These are phyloP conservation scores for Globisporangium parvum DNA, from an alignment of 352 stramenopile species.

Conservation along the genomic window DNA sequence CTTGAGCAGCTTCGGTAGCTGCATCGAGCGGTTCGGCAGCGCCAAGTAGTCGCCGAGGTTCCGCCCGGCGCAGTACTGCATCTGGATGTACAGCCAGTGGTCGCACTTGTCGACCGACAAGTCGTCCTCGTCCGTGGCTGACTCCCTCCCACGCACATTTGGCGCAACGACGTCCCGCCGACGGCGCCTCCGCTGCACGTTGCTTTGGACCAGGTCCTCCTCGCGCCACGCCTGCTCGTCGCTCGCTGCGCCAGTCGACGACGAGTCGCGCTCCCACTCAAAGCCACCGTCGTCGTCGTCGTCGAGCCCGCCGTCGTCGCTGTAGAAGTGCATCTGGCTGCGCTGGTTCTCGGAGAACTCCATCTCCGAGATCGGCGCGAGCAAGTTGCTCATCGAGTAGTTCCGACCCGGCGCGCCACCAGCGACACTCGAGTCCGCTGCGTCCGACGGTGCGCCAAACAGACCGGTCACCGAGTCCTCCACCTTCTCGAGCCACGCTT, in stretches of 20 bases:
- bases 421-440: slow-evolving; percentile 27
- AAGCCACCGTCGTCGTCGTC: slow-evolving; percentile 64
- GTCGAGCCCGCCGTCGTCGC: slow-evolving; percentile 30
- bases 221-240: slow-evolving; percentile 53
- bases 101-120: slow-evolving; percentile 59
- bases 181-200: not conserved
- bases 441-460: slow-evolving; percentile 17
- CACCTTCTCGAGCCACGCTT: slow-evolving; percentile 87
- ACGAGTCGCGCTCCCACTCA: slow-evolving; percentile 67
- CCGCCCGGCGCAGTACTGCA: slow-evolving; percentile 86
- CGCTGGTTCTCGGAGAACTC: slow-evolving; percentile 54
- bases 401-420: slow-evolving; percentile 30
- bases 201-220: slow-evolving; percentile 40
- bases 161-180: slow-evolving; percentile 9
- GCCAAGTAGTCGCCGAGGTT: slow-evolving; percentile 84
- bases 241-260: slow-evolving; percentile 21
- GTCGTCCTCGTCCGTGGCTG: slow-evolving; percentile 39
- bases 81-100: slow-evolving; percentile 91
- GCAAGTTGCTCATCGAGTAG: slow-evolving; percentile 71
- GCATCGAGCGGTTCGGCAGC: slow-evolving; percentile 58
- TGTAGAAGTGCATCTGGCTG: slow-evolving; percentile 39
- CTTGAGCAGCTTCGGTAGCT: slow-evolving; percentile 73
- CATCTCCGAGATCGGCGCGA: slow-evolving; percentile 61
- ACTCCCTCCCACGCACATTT: slow-evolving; percentile 11
- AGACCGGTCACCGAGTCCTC: slow-evolving; percentile 32